Base-by-base conservation (phyloP, 345 rosid genomes). In the Leavenworthia alabamica region DNA sequence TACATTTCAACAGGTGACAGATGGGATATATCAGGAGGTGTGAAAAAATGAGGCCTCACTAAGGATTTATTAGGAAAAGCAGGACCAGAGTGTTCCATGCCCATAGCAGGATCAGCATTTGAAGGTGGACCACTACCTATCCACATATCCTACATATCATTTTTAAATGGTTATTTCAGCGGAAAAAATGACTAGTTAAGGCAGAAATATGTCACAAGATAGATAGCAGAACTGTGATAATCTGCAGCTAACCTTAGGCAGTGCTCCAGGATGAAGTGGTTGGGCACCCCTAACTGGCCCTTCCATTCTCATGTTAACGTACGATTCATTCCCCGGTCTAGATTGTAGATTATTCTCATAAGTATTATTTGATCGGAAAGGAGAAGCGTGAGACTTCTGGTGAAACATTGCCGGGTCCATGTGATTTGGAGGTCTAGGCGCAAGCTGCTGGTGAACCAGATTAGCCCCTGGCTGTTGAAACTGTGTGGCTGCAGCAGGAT, bases 1-100 rank as follows among this genome's bases (percentile, higher is more conserved):
- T 89, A 92, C 45, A 58, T 78, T 70, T 92, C 97, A 61, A 68
- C 86, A 33, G 98, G 72, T 4, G 97, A 81, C 27, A 85, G 73
- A 64, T 68, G 72, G 35, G 67, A 12, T 44, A 66, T 61, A 72
- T 83, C 89, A 17, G 79, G 47, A 44, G 80, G 60, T 64, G 81
- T 80, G 56, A 45, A 45, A 17, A 74, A 68, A n/a, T 89, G 81
- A 36, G 83, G 78, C 72, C 82, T 75, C 62, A 23, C 50, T 55
- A 68, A 42, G 62, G 82, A 66, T 58, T 77, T 77, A 70, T 72
- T 72, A 66, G 88, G 23, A 73, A 82, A 82, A 41, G 83, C 68
- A 20, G 90, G 77, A 35, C 66, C 76, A 43, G 72, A 56, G 64
- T 73, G 92, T 35, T 53, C 76, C 77, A 70, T 76, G 86, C 74